Conservation (phyloP, 495 filamentous ascomycete genomes). For the Annulohypoxylon nitens region DNA sequence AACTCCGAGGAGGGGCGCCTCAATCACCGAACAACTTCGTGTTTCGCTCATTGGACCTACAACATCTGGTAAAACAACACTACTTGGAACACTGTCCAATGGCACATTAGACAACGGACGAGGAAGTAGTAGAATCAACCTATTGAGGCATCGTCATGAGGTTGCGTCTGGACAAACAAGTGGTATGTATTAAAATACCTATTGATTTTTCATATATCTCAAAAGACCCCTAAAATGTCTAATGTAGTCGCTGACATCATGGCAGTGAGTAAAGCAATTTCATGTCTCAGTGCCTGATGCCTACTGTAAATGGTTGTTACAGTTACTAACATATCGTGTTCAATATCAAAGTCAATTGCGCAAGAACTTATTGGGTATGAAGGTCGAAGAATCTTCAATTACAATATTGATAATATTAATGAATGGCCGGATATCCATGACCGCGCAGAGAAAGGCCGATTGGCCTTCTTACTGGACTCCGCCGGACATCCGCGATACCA, state of each 20-base stretch:
- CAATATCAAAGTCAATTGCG: constrained; percentile 71
- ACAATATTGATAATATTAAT: constrained; percentile 84
- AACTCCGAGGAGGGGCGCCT: constrained; percentile 49
- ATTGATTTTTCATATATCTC: neutral
- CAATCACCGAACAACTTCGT: constrained; percentile 81
- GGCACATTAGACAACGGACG: constrained; percentile 91
- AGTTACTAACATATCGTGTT: neutral
- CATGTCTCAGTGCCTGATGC: neutral
- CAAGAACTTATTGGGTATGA: constrained; percentile 93
- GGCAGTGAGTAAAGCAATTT: neutral
- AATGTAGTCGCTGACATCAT: neutral
- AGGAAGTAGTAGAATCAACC: constrained; percentile 85
- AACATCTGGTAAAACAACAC: constrained; percentile 92
- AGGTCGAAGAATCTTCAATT: constrained; percentile 80
- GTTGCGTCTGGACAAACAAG: constrained; percentile 91
- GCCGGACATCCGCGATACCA: constrained; percentile 90
- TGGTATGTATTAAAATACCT: constrained; percentile 4
- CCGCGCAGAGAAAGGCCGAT: constrained; percentile 75
- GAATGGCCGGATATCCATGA: constrained; percentile 95
- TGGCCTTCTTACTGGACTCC: constrained; percentile 90
- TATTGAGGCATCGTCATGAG: constrained; percentile 95
- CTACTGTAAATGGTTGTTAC: neutral
- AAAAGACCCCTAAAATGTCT: neutral
- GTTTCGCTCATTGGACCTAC: constrained; percentile 91
- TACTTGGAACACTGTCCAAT: constrained; percentile 88